These are phyloP conservation scores for Typha latifolia DNA, from an alignment of 176 grass and related monocot species.

Conservation along the genomic window DNA sequence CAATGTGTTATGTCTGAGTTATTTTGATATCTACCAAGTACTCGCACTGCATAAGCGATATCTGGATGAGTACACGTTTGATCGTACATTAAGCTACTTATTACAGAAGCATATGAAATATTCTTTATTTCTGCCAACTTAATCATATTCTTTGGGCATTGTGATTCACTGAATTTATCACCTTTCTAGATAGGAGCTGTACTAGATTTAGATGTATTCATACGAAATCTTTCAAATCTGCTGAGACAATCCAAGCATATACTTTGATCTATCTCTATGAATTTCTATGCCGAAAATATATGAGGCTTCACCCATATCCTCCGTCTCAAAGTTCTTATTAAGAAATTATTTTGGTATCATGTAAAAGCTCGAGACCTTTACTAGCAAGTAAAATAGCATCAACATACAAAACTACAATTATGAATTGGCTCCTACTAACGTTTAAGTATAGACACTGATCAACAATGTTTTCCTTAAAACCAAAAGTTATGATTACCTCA, in stretches of 20 bases:
- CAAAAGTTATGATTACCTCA: neutral
- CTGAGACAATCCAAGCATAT: no score
- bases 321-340: constrained; percentile 6
- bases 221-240: no score
- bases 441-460: constrained; percentile 14
- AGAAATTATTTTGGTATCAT: no score
- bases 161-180: neutral
- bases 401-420: constrained; percentile 13
- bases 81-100: constrained; percentile 1
- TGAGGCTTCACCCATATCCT: constrained; percentile 12
- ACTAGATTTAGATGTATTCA: neutral
- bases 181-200: neutral
- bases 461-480: constrained; percentile 7
- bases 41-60: neutral
- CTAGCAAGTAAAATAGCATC: constrained; percentile 12
- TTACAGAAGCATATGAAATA: neutral
- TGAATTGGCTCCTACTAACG: constrained; percentile 13
- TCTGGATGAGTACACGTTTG: constrained; percentile 4
- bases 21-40: neutral
- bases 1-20: neutral
- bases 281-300: neutral
- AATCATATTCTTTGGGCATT: no score
- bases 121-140: no score
- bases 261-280: no score
- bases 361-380: no score